Evolutionary conservation across 768 basidiomycete species (phyloP).

Genomic region (Termitomyces sp.): DNA sequence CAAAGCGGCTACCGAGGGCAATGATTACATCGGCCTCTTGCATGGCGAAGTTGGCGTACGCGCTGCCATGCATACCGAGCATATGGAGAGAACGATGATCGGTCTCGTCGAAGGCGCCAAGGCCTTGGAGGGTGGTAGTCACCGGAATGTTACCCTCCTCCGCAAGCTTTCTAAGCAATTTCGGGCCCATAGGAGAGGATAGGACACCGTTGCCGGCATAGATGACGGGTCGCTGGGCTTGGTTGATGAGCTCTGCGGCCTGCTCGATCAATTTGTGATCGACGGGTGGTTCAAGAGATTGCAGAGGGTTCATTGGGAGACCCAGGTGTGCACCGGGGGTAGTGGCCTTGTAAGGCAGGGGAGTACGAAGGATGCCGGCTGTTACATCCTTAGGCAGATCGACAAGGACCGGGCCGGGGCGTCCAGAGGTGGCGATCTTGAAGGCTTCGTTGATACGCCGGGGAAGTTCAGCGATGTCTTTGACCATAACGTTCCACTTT

Average conservation of each 20-base stretch:
- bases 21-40: constrained; percentile 98
- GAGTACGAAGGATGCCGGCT: constrained; percentile 81
- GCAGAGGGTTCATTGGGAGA: constrained; percentile 73
- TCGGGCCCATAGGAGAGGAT: constrained; percentile 75
- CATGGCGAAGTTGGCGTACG: constrained; percentile 97
- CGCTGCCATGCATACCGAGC: constrained; percentile 98
- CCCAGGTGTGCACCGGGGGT: constrained; percentile 76
- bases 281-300: constrained; percentile 48
- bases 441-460: constrained; percentile 98
- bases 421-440: constrained; percentile 96
- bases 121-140: constrained; percentile 93
- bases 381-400: constrained; percentile 99
- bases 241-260: constrained; percentile 90
- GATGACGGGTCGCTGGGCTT: constrained; percentile 85
- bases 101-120: constrained; percentile 93
- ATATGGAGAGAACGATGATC: constrained; percentile 87
- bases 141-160: constrained; percentile 93
- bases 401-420: constrained; percentile 96
- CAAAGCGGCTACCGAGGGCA: constrained; percentile 93
- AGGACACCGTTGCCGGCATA: constrained; percentile 93
- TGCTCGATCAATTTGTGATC: constrained; percentile 70
- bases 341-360: constrained; percentile 83
- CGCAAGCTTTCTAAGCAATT: constrained; percentile 73
- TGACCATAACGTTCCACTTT: constrained; percentile 99
- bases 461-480: constrained; percentile 92